Base-by-base conservation (phyloP, 225 moss, liverwort and hornwort species). In the Thuidium tamariscinum region DNA sequence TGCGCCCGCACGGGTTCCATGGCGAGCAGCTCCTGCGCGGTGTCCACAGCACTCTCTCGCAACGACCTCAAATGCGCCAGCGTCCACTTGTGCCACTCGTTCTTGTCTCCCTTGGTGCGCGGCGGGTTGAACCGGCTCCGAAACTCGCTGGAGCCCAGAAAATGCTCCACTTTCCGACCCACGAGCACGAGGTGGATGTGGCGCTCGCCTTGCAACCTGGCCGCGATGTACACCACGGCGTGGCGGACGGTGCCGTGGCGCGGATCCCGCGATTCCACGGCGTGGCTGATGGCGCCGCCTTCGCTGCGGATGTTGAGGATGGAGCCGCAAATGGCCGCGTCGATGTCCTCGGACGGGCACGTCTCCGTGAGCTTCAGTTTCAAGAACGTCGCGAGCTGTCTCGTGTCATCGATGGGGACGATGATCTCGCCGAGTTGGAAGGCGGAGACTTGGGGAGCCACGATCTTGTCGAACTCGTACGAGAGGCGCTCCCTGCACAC, bases 101-200 rank as follows among this genome's bases (percentile, higher is more conserved):
- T 84, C 87, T 91, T 87, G 56, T 93, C 93, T 7, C 85, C 84
- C 8, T 77, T 59, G 0, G 92, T 89, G 42, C 90, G 86, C 2
- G 93, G 93, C 76, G 93, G 93, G 82, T 92, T 92, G 76, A 89
- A 93, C 23, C 89, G 88, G 60, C 54, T 88, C 22, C 93, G 90
- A 56, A 86, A 93, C 87, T 93, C 93, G 57, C 89, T 91, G 30
- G 93, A 93, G 77, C 93, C 93, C 55, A 91, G 71, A 37, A 85
- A 91, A 30, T 91, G 85, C 65, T 92, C 93, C 83, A 93, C 93
- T 80, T 92, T 93, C 8, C 84, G 86, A n/a, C 93, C 93, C 13
- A 93, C 93, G 29, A 93, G 93, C n/a, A 93, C 93, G 61, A 93
- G 90, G 57, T 93, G 93, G 55, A 93, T 89, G 67, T 89, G 88